These are phyloP conservation scores for Russula vinacea DNA, from an alignment of 768 basidiomycete species.

Conservation along the genomic window DNA sequence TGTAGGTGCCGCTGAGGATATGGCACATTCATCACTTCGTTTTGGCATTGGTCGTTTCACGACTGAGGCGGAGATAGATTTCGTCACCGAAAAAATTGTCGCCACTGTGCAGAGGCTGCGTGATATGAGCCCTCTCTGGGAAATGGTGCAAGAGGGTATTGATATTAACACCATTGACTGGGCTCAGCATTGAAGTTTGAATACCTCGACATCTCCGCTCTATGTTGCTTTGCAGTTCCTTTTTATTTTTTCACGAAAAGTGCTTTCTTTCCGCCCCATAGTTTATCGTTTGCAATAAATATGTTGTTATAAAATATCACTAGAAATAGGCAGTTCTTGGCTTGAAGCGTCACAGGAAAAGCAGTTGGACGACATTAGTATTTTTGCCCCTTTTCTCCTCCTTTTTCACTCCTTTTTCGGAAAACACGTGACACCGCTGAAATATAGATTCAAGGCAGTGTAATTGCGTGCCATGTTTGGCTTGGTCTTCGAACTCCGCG, in stretches of 20 bases:
- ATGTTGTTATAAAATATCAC: not conserved
- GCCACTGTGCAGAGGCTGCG: slow-evolving; percentile 81
- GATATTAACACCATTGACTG: slow-evolving; percentile 94
- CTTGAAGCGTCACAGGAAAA: too few species aligned
- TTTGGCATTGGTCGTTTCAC: slow-evolving; percentile 99
- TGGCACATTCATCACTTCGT: slow-evolving; percentile 96
- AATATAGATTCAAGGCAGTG: too few species aligned
- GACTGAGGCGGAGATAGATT: slow-evolving; percentile 95
- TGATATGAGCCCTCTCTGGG: slow-evolving; percentile 98
- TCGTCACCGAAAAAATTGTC: slow-evolving; percentile 84
- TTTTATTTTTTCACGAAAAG: not conserved
- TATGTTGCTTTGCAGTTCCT: slow-evolving; percentile 1
- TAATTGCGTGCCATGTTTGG: slow-evolving; percentile 27
- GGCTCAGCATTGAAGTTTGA: slow-evolving; percentile 57
- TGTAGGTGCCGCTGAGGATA: slow-evolving; percentile 90
- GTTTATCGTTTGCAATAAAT: not conserved
- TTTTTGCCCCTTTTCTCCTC: too few species aligned
- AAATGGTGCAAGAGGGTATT: slow-evolving; percentile 99
- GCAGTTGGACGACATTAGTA: too few species aligned
- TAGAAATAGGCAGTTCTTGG: too few species aligned
- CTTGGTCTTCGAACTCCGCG: slow-evolving; percentile 22
- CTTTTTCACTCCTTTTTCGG: too few species aligned
- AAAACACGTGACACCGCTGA: too few species aligned
- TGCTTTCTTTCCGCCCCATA: not conserved
- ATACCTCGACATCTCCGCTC: not conserved